Evolutionary conservation across 176 grass and related monocot species (phyloP).

Genomic region (Raddia guianensis): DNA sequence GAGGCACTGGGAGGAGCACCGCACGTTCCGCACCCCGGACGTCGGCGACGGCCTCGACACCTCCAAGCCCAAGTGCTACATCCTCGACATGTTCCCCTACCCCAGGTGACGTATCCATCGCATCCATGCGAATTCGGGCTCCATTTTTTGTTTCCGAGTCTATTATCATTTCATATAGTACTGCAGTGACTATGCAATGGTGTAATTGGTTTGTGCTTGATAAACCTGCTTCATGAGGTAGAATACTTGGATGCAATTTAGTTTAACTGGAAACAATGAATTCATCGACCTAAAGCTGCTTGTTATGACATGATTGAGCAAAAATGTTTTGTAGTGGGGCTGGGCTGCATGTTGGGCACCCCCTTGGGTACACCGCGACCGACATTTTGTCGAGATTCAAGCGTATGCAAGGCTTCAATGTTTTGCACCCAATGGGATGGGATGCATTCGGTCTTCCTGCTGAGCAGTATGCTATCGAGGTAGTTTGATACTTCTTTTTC

Average conservation of each 20-base stretch:
- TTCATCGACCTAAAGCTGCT: not conserved
- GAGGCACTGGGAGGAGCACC: slow-evolving; percentile 78
- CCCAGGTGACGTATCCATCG: slow-evolving; percentile 53
- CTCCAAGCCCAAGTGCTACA: slow-evolving; percentile 88
- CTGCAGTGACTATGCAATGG: not conserved
- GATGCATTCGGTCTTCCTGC: slow-evolving; percentile 96
- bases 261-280: not conserved
- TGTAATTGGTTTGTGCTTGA: not conserved
- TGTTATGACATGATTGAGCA: not conserved
- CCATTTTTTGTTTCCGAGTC: not conserved
- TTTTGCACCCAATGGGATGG: slow-evolving; percentile 99
- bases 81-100: slow-evolving; percentile 98
- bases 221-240: not conserved
- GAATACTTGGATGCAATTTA: not conserved
- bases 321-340: slow-evolving; percentile 60
- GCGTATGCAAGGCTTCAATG: slow-evolving; percentile 96
- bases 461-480: slow-evolving; percentile 96
- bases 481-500: not conserved
- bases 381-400: slow-evolving; percentile 89
- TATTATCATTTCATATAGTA: not conserved
- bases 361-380: slow-evolving; percentile 91
- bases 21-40: slow-evolving; percentile 79
- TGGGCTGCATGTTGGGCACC: slow-evolving; percentile 86
- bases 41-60: slow-evolving; percentile 66
- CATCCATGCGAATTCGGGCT: not conserved